Evolutionary conservation across 2,329 filamentous ascomycete genomes (phyloP).

Genomic region (Aspergillus ustus): DNA sequence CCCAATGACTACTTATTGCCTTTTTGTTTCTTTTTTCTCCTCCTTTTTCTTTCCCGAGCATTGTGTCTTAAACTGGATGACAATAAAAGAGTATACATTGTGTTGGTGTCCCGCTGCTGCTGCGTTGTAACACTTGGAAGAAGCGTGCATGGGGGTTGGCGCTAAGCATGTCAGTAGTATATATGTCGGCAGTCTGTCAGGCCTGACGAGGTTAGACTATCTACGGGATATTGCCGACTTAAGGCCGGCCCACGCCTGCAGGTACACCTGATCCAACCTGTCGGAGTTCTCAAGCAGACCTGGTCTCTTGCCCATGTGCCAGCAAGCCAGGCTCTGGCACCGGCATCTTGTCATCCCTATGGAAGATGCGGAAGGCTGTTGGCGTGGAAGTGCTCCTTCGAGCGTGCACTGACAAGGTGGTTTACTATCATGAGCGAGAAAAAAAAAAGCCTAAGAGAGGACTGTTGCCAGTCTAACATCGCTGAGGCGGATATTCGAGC

Average conservation of each 20-base stretch:
- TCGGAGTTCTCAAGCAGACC: no score
- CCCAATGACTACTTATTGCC: conserved; percentile 13
- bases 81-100: conserved; percentile 11
- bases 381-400: not conserved
- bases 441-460: not conserved
- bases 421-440: not conserved
- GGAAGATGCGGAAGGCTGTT: not conserved
- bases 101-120: not conserved
- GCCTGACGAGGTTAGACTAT: no score
- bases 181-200: not conserved
- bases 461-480: not conserved
- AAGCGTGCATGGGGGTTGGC: not conserved
- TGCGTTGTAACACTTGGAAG: not conserved
- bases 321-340: not conserved
- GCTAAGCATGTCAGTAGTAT: not conserved
- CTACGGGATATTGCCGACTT: not conserved
- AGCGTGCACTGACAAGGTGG: not conserved
- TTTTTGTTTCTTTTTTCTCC: conserved; percentile 9
- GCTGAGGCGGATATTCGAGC: not conserved
- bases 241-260: not conserved
- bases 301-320: not conserved
- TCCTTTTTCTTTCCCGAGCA: not conserved
- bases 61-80: conserved; percentile 6
- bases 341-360: not conserved
- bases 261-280: not conserved